Percentiles rank a stretch among this genome's conserved stretches.
phyloP scores from a whole-genome alignment of 106 monocot genomes.

The Amphibolis antarctica region DNA sequence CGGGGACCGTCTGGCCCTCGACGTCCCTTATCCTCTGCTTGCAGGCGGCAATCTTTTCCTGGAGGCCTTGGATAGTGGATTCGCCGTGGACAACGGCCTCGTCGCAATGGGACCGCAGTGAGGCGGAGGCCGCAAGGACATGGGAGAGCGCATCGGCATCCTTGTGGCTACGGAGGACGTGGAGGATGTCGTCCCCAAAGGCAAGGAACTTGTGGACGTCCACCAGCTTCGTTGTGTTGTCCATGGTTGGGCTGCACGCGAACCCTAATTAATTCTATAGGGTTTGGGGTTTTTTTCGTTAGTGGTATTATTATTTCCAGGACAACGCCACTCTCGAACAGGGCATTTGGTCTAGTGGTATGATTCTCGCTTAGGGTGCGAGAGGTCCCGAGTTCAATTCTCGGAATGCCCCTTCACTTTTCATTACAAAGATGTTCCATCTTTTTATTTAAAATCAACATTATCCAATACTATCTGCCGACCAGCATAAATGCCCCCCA shows the following conservation, averaged over 20 bases:
- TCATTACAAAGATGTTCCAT: not conserved
- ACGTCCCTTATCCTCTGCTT: slow-evolving; percentile 5
- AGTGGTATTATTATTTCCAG: too few relatives aligned
- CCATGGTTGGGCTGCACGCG: slow-evolving; percentile 1
- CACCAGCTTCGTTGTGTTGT: not conserved
- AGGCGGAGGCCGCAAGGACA: not conserved
- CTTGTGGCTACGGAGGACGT: slow-evolving; percentile 1
- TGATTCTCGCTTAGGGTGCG: slow-evolving; percentile 98
- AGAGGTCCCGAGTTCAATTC: slow-evolving; percentile 97
- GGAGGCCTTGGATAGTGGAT: not conserved
- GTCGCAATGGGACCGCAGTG: not conserved
- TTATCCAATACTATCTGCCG: too few relatives aligned
- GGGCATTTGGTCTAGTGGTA: slow-evolving; percentile 92
- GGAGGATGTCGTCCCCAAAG: not conserved
- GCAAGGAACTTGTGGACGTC: not conserved
- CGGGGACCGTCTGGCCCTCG: not conserved
- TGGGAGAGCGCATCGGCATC: not conserved
- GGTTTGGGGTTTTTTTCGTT: too few relatives aligned
- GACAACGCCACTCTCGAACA: too few relatives aligned
- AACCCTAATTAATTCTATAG: too few relatives aligned
- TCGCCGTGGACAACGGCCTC: not conserved
- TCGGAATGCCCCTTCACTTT: slow-evolving; percentile 64
- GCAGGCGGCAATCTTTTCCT: not conserved
- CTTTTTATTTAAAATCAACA: not conserved
- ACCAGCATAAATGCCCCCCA: too few relatives aligned